Conservation (phyloP, 169 alveolate genomes). For the Eimeria necatrix region DNA sequence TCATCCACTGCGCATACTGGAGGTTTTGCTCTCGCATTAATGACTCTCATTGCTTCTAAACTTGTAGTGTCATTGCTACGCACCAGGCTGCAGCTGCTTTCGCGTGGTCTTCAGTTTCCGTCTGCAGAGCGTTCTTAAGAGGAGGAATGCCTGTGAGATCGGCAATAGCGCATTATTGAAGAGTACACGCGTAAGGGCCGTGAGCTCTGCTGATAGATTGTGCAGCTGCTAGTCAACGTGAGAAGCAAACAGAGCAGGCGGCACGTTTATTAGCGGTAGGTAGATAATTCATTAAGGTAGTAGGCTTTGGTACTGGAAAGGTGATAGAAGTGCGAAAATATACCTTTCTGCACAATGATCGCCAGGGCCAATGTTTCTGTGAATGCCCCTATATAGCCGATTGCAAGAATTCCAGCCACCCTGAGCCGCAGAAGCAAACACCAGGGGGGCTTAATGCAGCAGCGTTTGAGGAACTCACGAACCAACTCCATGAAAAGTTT, state of each 20-base stretch:
- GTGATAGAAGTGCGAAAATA: not conserved
- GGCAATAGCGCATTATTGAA: not conserved
- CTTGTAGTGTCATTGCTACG: not conserved
- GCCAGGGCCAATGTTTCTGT: conserved; percentile 96
- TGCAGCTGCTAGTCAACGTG: too few relatives aligned
- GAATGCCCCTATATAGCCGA: conserved; percentile 96
- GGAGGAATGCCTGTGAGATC: conserved; percentile 92
- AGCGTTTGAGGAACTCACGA: not conserved
- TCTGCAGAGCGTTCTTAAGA: conserved; percentile 94
- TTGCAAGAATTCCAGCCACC: conserved; percentile 96
- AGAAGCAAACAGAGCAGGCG: too few relatives aligned
- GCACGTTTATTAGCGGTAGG: too few relatives aligned
- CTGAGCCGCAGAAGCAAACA: conserved; percentile 75
- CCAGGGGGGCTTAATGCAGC: not conserved
- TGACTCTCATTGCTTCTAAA: not conserved
- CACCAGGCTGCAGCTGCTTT: conserved; percentile 96
- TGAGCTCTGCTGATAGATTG: not conserved
- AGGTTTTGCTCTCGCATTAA: not conserved
- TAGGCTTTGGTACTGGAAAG: too few relatives aligned
- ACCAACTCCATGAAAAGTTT: too few relatives aligned
- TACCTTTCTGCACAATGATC: conserved; percentile 92
- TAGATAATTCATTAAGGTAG: too few relatives aligned
- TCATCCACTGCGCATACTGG: not conserved
- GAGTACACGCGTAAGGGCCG: not conserved
- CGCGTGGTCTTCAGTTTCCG: conserved; percentile 95